Percentiles rank a stretch among this genome's conserved stretches.
Evolutionary conservation across 371 early-diverging fungal genomes (phyloP).

Genomic region (Paraphysoderma sedebokerense): DNA sequence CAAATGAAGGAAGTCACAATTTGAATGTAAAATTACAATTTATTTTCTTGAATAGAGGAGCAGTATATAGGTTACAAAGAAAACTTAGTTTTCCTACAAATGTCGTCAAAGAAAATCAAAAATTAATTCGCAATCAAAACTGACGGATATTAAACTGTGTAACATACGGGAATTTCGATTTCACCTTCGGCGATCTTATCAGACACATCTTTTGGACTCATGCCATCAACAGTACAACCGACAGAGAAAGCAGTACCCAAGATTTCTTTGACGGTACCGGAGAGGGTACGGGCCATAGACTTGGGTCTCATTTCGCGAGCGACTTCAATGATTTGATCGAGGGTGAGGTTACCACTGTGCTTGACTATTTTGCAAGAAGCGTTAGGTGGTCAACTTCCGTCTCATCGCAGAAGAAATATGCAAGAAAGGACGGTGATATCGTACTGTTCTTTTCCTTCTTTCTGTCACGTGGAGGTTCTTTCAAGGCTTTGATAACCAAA

Average conservation of each 20-base stretch:
- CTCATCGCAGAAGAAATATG: background rate
- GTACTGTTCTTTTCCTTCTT: constrained; percentile 99
- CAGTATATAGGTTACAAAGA: too few species aligned
- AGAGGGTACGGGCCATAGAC: constrained; percentile 59
- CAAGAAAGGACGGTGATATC: constrained; percentile 10
- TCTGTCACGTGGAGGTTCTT: constrained; percentile 97
- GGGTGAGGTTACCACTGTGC: constrained; percentile 81
- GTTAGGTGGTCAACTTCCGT: background rate
- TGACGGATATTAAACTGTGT: too few species aligned
- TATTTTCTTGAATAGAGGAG: too few species aligned
- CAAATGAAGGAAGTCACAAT: too few species aligned
- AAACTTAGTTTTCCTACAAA: too few species aligned
- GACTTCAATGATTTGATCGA: constrained; percentile 89
- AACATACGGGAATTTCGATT: constrained; percentile 67
- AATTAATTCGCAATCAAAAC: too few species aligned
- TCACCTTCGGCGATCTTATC: constrained; percentile 55
- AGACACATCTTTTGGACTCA: constrained; percentile 65
- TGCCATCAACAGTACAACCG: constrained; percentile 94
- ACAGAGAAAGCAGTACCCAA: constrained; percentile 93
- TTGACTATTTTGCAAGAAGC: constrained; percentile 29
- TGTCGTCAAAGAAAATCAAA: too few species aligned
- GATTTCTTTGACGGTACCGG: constrained; percentile 96
- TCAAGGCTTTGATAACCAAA: constrained; percentile 95
- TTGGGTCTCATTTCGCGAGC: constrained; percentile 92
- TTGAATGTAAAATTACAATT: too few species aligned